phyloP scores from a whole-genome alignment of 768 basidiomycete species.

The Lentinula edodes region DNA sequence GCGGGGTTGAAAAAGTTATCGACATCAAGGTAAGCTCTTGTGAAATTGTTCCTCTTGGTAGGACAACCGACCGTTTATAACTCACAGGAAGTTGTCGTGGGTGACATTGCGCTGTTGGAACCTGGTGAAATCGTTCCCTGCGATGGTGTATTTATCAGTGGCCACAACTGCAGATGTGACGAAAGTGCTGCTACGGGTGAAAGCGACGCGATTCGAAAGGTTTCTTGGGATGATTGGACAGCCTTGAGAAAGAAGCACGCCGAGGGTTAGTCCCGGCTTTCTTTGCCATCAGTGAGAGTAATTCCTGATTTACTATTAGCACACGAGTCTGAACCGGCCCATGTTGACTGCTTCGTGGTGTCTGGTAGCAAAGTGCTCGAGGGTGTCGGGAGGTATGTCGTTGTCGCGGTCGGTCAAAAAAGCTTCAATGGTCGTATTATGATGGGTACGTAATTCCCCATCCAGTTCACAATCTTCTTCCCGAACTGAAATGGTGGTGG shows the following conservation, averaged over 20 bases:
- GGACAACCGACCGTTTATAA: slow-evolving; percentile 16
- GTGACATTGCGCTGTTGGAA: slow-evolving; percentile 87
- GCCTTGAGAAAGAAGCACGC: slow-evolving; percentile 34
- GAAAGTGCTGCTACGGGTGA: slow-evolving; percentile 97
- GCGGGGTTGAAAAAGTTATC: slow-evolving; percentile 63
- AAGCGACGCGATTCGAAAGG: slow-evolving; percentile 90
- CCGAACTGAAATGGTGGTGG: not conserved
- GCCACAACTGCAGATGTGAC: slow-evolving; percentile 93
- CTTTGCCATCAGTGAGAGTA: not conserved
- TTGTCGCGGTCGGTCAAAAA: slow-evolving; percentile 87
- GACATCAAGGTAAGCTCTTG: slow-evolving; percentile 65
- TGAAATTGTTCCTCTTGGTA: slow-evolving; percentile 2
- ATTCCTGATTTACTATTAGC: not conserved
- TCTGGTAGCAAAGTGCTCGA: slow-evolving; percentile 92
- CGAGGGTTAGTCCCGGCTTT: slow-evolving; percentile 18
- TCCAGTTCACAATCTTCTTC: not conserved
- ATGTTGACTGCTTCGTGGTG: slow-evolving; percentile 89
- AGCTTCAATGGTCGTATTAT: slow-evolving; percentile 97
- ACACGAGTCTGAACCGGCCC: slow-evolving; percentile 26
- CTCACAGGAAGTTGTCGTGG: slow-evolving; percentile 81
- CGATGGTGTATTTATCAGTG: slow-evolving; percentile 89
- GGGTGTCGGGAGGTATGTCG: slow-evolving; percentile 89
- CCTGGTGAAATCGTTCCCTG: slow-evolving; percentile 96
- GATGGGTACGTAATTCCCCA: slow-evolving; percentile 65
- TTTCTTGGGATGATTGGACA: slow-evolving; percentile 70